Conservation (phyloP, 129 eudicot species). For the Logfia minima region DNA sequence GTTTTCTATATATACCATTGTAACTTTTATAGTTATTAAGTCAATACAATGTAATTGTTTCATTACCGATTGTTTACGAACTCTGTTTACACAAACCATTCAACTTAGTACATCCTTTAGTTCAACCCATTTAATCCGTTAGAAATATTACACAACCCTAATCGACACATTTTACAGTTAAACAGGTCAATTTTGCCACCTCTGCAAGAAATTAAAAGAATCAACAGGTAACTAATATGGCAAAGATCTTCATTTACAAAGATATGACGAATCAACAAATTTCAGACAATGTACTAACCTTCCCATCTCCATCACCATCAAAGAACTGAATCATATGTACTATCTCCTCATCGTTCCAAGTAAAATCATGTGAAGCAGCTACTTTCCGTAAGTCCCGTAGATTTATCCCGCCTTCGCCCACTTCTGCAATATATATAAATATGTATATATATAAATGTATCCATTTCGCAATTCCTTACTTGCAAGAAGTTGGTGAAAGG, state of each 20-base stretch:
- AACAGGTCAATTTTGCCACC: background rate
- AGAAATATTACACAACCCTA: background rate
- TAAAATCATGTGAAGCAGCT: constrained; percentile 85
- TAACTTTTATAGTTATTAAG: no score
- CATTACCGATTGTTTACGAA: no score
- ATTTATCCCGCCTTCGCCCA: constrained; percentile 65
- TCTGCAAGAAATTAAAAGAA: background rate
- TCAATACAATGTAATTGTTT: no score
- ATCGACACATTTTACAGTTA: background rate
- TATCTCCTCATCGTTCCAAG: constrained; percentile 83
- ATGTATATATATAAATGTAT: background rate
- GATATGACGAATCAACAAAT: background rate
- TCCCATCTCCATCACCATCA: constrained; percentile 80
- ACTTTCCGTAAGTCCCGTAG: constrained; percentile 64
- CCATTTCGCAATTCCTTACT: background rate
- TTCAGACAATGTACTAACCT: constrained; percentile 49
- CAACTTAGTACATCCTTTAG: background rate
- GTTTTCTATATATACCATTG: no score
- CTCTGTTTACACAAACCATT: background rate
- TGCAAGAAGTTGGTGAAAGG: constrained; percentile 4
- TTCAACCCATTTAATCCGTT: no score
- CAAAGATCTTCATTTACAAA: background rate
- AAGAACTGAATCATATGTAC: constrained; percentile 69
- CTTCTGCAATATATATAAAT: constrained; percentile 45
- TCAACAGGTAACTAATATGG: constrained; percentile 7